Evolutionary conservation across 139 green algal species (phyloP), one percentile per base, ranked within the genome.

Genomic region (Deuterostichococcus epilithicus): DNA sequence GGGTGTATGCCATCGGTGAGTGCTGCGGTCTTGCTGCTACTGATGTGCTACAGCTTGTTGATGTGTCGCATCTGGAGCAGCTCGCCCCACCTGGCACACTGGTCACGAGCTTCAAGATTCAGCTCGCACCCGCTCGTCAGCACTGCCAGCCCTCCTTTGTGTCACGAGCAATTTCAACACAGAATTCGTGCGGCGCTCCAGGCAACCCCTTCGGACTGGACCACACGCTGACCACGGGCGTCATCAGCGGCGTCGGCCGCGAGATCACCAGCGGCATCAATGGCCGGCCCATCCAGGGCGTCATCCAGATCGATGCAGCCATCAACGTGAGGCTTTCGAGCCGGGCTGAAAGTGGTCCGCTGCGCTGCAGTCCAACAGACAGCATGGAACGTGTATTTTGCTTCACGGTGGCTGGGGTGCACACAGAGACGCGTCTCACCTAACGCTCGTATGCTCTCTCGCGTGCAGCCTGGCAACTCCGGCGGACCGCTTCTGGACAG

Each of bases 251-350:
- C 47, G 52, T 83, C 26, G 75, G 74, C 5, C 63, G 82, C 22
- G 81, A 88, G 75, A 91, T 92, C 68, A 80, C n/a, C 44, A 80
- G 44, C 28, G 82, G 87, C 58, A 85, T 78, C 65, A 88, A 81
- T 26, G 83, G 83, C 72, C 85, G 87, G 2, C 87, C 87, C 30
- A 92, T 87, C 39, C 67, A 83, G 71, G 81, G 84, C n/a, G 88
- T 97, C 1, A 93, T 97, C 33, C 93, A 97, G 79, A 97, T 91
- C 2, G 93, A 97, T 67, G 92, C 93, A 8, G 88, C 89, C 30
- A 96, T 97, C 87, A 97, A 97, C 80, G 90, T 89, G 73, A 86
- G 89, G 42, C 42, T 13, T 88, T 33, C 1, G 69, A 38, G 28
- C 3, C 20, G 1, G 6, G 28, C n/a, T 66, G 42, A 52, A 52